Base-by-base conservation (phyloP, 2,329 filamentous ascomycete genomes). In the Biscogniauxia mediterranea region DNA sequence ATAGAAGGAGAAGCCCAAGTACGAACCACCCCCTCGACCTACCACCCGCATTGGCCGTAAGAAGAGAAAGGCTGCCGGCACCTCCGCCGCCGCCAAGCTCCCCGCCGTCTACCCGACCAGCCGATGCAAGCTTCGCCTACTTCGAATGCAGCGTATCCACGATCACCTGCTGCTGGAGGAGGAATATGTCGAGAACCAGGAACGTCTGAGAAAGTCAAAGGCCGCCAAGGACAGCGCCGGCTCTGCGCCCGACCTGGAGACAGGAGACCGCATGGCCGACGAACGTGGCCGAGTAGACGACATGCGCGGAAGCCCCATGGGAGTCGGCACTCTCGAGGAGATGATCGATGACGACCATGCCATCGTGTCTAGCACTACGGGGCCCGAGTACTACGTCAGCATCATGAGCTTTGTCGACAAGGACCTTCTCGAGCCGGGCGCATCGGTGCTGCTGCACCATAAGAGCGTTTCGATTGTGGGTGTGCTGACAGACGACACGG, bases 391-490 rank as follows among this genome's bases (percentile, higher is more conserved):
- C 84, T 99, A 98, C 77, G 95, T 99, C 68, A 97, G 93, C 70
- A 99, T 99, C 85, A 98, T 98, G 95, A 97, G 94, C 59, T 99
- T 99, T 73, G 95, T 99, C 68, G 95, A 99, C 83, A 99, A 99
- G 80, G 95, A 99, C 73, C 86, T 99, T 3, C 85, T 99, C 52
- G 95, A 99, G 78, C 95, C 95, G 1, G 96, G 96, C 63, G 93
- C 95, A 19, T 97, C 93, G 71, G 95, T 99, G 55, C 82, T 99
- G 55, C 82, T 99, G 61, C 95, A 99, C 74, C 95, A 99, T 79
- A 99, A 99, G 82, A 96, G 91, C 57, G 94, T 98, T 56, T 97
- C 94, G 51, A 96, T 99, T 52, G 95, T 99, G 28, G 95, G 96
- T 77, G 95, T 99, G 20, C 81, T 99, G 70, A 98, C 94, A 1